Conservation (phyloP, 2,329 filamentous ascomycete genomes). For the Neoarthrinium moseri region DNA sequence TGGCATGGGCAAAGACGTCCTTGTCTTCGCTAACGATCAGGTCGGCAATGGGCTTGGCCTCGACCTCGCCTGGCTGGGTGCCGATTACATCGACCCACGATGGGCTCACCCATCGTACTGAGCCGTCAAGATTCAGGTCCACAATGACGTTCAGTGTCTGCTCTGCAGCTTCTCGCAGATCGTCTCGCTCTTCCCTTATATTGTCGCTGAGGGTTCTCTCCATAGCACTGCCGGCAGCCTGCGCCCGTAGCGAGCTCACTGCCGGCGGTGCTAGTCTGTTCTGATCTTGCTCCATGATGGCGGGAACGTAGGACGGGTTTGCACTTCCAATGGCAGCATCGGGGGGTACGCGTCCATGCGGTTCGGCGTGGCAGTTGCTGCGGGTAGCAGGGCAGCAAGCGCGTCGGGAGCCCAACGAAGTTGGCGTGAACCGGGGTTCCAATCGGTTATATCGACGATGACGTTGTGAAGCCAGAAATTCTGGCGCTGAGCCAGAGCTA, state of each 20-base stretch:
- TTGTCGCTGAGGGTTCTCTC: conserved; percentile 76
- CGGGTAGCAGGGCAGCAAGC: conserved; percentile 21
- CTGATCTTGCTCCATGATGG: conserved; percentile 44
- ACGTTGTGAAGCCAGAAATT: conserved; percentile 31
- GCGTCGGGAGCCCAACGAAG: conserved; percentile 21
- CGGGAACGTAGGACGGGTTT: conserved; percentile 23
- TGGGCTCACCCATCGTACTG: conserved; percentile 92
- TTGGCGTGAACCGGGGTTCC: no score
- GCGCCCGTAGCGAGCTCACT: conserved; percentile 50
- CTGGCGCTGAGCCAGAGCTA: conserved; percentile 39
- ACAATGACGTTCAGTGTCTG: conserved; percentile 96
- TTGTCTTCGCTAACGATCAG: conserved; percentile 77
- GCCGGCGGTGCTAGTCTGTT: conserved; percentile 51
- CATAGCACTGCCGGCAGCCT: conserved; percentile 49
- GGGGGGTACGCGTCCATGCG: conserved; percentile 9
- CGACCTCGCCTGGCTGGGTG: conserved; percentile 68
- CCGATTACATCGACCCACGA: conserved; percentile 95
- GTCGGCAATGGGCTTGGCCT: conserved; percentile 76
- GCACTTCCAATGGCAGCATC: conserved; percentile 35
- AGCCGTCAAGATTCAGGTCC: conserved; percentile 86
- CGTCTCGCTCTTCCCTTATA: conserved; percentile 89
- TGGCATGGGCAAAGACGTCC: conserved; percentile 75
- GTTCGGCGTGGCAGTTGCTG: conserved; percentile 11
- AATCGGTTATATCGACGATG: no score
- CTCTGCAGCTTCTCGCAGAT: conserved; percentile 92